Conservation (phyloP, 192 early-diverging fungal species). For the Cladochytrium replicatum region DNA sequence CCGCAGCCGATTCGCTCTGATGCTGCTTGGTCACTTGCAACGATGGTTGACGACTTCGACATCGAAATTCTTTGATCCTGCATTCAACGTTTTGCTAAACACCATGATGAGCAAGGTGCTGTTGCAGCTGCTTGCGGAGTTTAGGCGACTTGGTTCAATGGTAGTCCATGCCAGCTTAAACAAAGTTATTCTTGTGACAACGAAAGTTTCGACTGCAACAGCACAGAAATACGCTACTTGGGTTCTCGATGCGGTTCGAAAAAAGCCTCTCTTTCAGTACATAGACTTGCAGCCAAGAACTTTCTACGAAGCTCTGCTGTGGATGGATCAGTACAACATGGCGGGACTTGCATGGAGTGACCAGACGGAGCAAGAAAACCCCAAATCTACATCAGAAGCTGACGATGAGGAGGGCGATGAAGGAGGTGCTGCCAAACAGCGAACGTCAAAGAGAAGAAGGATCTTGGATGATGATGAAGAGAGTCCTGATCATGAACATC, state of each 20-base stretch:
- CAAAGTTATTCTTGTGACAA: slow-evolving; percentile 70
- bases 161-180: slow-evolving; percentile 74
- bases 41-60: slow-evolving; percentile 72
- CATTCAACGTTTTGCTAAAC: slow-evolving; percentile 66
- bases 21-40: slow-evolving; percentile 68
- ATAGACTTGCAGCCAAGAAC: slow-evolving; percentile 57
- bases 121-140: slow-evolving; percentile 70
- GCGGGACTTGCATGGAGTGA: slow-evolving; percentile 35
- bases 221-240: slow-evolving; percentile 69
- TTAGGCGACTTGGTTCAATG: slow-evolving; percentile 63
- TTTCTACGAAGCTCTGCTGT: slow-evolving; percentile 74
- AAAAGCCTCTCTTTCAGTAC: slow-evolving; percentile 65
- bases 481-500: not conserved
- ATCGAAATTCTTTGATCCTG: slow-evolving; percentile 76
- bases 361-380: too few species aligned
- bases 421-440: not conserved
- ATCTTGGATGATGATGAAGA: not conserved
- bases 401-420: not conserved
- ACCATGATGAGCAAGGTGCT: slow-evolving; percentile 86
- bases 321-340: slow-evolving; percentile 90
- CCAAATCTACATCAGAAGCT: slow-evolving; percentile 17
- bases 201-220: slow-evolving; percentile 60
- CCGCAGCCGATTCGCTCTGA: slow-evolving; percentile 44
- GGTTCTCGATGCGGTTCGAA: slow-evolving; percentile 54
- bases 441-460: not conserved